phyloP scores from a whole-genome alignment of 1,284 basidiomycete species.

The Puccinia novopanici region DNA sequence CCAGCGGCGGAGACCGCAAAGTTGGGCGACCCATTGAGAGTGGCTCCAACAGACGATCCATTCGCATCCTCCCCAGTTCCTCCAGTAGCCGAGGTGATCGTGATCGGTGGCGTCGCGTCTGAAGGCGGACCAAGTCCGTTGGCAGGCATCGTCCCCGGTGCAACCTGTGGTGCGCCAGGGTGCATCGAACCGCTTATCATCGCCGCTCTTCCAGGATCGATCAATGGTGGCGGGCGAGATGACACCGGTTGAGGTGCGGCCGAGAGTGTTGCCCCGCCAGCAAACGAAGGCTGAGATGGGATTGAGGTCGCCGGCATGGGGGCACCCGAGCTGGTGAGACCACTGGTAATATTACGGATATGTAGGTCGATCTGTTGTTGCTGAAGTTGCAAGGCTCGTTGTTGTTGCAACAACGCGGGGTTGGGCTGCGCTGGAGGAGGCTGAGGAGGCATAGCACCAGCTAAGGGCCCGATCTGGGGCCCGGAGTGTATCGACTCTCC shows the following conservation, averaged over 20 bases:
- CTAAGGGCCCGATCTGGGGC: conserved; percentile 73
- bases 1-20: conserved; percentile 28
- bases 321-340: conserved; percentile 64
- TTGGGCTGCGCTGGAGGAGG: conserved; percentile 65
- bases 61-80: neutral
- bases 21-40: neutral
- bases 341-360: conserved; percentile 64
- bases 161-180: neutral
- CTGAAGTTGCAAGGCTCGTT: conserved; percentile 73
- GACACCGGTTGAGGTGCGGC: conserved; percentile 57
- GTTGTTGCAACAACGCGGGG: conserved; percentile 62
- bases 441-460: conserved; percentile 56
- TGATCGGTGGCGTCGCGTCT: conserved; percentile 15
- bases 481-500: conserved; percentile 62
- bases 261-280: conserved; percentile 55
- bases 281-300: conserved; percentile 44
- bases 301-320: conserved; percentile 50
- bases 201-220: conserved; percentile 47
- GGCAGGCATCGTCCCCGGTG: conserved; percentile 1
- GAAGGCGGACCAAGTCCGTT: neutral
- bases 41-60: neutral
- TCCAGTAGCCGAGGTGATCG: conserved; percentile 1
- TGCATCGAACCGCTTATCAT: conserved; percentile 42
- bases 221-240: conserved; percentile 67
- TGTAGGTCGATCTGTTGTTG: conserved; percentile 76